Evolutionary conservation across 129 eudicot species (phyloP), one percentile per base, ranked within the genome.

Genomic region (Ambrosia trifida): DNA sequence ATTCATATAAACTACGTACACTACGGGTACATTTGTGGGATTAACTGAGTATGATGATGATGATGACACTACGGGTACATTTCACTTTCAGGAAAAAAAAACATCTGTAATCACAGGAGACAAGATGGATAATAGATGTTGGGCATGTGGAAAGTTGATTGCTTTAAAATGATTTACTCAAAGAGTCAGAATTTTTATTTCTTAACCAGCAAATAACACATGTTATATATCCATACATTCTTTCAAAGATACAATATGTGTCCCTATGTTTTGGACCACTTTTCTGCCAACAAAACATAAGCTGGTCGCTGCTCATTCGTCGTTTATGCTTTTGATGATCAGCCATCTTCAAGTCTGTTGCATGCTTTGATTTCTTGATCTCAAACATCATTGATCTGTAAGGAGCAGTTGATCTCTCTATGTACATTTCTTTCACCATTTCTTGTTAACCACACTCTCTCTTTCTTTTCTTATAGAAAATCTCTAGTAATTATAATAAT

Each of bases 111-210:
- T 1, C 28, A 20, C 6, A 20, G n/a, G 35, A 54, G 62, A 54
- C 62, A 56, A 24, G 35, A 35, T 56, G 62, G 20, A 56, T 56
- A 31, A 56, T 56, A 9, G 62, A 56, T 56, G 62, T 56, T 56
- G 62, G 62, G 62, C 28, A 31, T 56, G 62, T 56, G 35, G 35
- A 56, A 56, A 56, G 62, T 14, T 56, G 35, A 56, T 10, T 56
- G 62, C 62, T 56, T 56, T 56, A 56, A 56, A 56, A 19, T 19
- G 35, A 56, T 56, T 56, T 56, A 7, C 17, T 56, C 11, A 56
- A 24, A 24, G 28, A 24, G 28, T 24, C 28, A 24, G 10, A n/a
- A 28, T 9, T 56, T 56, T 10, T 14, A 24, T 10, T 56, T 56
- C 61, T 32, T 35, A 35, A 56, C 63, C 63, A 24, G 16, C 36